A percentile compares a stretch with the other conserved stretches of the same genome.
Evolutionary conservation across 768 basidiomycete genomes (phyloP).

Genomic region (Tulasnella sp.): DNA sequence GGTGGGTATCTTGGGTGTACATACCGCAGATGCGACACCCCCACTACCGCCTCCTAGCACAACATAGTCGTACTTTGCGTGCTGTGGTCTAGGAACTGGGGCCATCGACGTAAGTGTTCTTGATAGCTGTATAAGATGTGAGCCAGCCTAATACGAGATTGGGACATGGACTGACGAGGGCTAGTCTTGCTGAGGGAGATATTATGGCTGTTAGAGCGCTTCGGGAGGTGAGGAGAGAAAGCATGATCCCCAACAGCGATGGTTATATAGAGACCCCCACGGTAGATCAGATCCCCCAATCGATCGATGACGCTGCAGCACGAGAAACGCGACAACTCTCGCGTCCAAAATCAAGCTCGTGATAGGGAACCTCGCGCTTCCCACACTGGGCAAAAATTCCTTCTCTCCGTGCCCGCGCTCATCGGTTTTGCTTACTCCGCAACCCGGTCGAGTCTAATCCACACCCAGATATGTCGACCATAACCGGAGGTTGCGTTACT

Average conservation of each 20-base stretch:
- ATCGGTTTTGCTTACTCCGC: no score
- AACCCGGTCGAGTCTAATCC: no score
- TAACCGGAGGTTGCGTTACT: no score
- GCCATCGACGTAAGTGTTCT: conserved; percentile 49
- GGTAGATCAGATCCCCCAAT: no score
- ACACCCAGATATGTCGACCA: no score
- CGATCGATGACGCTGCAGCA: no score
- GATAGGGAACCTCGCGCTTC: no score
- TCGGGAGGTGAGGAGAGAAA: not conserved
- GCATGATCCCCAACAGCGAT: not conserved
- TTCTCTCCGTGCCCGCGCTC: no score
- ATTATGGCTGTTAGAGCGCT: not conserved
- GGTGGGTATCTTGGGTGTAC: conserved; percentile 23
- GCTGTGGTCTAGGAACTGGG: conserved; percentile 38
- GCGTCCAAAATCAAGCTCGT: no score
- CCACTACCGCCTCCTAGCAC: conserved; percentile 91
- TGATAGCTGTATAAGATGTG: conserved; percentile 30
- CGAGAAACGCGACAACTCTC: no score
- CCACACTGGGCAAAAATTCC: no score
- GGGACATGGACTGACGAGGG: conserved; percentile 3
- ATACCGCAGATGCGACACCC: conserved; percentile 74
- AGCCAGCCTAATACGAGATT: not conserved
- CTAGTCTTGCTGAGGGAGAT: not conserved
- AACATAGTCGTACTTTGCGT: conserved; percentile 60
- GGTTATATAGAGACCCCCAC: no score